phyloP scores from a whole-genome alignment of 2,329 filamentous ascomycete genomes.

The Colletotrichum sp. region DNA sequence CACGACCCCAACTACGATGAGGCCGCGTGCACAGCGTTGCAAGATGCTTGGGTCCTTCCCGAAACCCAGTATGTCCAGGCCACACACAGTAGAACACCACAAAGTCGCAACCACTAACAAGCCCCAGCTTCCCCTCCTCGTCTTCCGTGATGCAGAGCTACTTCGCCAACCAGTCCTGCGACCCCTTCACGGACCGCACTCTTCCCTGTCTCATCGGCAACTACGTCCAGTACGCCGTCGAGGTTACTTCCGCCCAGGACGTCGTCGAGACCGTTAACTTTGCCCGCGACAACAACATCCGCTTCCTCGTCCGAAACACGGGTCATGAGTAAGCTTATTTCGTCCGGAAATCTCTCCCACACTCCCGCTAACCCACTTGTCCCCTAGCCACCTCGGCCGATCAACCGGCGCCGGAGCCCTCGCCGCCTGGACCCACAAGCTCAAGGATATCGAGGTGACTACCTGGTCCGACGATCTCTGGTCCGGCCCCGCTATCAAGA shows the following conservation, averaged over 20 bases:
- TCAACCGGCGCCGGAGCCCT: constrained; percentile 45
- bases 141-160: constrained; percentile 45
- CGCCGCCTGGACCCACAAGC: constrained; percentile 41
- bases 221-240: constrained; percentile 44
- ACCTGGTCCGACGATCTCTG: constrained; percentile 47
- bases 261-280: constrained; percentile 39
- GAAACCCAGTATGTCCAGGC: constrained; percentile 36
- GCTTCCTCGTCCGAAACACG: constrained; percentile 39
- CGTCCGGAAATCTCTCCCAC: constrained; percentile 24
- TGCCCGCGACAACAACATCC: constrained; percentile 39
- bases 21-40: constrained; percentile 42
- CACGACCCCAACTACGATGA: constrained; percentile 53
- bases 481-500: constrained; percentile 52
- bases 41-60: constrained; percentile 36
- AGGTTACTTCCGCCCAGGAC: constrained; percentile 33
- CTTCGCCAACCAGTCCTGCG: constrained; percentile 42
- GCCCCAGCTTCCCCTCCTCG: constrained; percentile 35
- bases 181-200: constrained; percentile 40
- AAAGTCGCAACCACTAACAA: background rate
- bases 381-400: constrained; percentile 39
- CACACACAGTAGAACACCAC: background rate
- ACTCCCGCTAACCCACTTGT: background rate
- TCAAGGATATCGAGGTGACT: constrained; percentile 46
- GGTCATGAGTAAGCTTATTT: constrained; percentile 31
- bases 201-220: constrained; percentile 48